Conservation (phyloP, 768 basidiomycete species). For the Tulasnella sp. region DNA sequence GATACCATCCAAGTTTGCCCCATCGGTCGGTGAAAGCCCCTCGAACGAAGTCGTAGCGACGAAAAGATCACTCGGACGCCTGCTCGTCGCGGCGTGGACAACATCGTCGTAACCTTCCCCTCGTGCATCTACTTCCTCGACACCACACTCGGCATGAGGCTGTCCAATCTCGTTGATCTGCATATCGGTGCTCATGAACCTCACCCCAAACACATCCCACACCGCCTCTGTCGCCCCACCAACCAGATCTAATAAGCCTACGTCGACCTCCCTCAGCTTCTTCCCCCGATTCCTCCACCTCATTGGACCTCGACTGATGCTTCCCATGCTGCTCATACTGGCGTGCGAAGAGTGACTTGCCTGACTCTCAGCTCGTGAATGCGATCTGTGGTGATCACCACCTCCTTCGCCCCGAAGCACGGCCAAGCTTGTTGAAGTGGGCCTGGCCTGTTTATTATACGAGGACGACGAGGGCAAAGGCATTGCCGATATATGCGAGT, state of each 20-base stretch:
- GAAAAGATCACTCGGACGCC: background rate
- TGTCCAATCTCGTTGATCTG: background rate
- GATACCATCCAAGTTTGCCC: too few relatives aligned
- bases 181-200: slow-evolving; percentile 5
- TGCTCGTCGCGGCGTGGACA: background rate
- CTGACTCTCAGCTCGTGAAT: slow-evolving; percentile 4
- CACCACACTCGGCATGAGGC: background rate
- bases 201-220: slow-evolving; percentile 7
- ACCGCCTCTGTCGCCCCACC: background rate
- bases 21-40: too few relatives aligned
- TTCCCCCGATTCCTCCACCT: slow-evolving; percentile 7
- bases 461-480: background rate
- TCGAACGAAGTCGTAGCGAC: too few relatives aligned
- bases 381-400: background rate
- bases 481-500: background rate
- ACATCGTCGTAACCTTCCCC: background rate
- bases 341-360: slow-evolving; percentile 2
- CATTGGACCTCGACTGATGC: slow-evolving; percentile 11
- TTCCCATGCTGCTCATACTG: slow-evolving; percentile 12
- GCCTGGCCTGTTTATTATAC: slow-evolving; percentile 22
- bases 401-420: background rate
- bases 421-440: background rate
- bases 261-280: slow-evolving; percentile 1
- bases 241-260: background rate
- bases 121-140: background rate